Base-by-base conservation (phyloP, 2,329 filamentous ascomycete genomes). In the Trichophyton equinum region DNA sequence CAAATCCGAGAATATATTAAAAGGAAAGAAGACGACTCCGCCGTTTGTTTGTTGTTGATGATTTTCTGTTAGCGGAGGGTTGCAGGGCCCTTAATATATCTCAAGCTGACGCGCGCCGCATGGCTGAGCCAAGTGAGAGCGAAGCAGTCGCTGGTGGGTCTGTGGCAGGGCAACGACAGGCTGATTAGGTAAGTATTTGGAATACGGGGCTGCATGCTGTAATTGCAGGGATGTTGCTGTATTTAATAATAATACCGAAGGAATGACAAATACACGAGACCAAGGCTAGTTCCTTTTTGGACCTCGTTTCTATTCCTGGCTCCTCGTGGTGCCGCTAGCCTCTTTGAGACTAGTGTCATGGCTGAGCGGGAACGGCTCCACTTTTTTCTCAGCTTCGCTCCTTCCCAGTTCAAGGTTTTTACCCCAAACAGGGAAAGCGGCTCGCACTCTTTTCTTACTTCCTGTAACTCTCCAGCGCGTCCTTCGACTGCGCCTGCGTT, bases 101-200 rank as follows among this genome's bases (percentile, higher is more conserved):
- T 55, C 27, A n/a, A 36, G 51, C 51, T 55, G 51, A 55, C 51
- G 51, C 51, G 51, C 51, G 30, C 51, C 51, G 51, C 51, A 55
- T 55, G 51, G 51, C 51, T 55, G 51, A 55, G 51, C 51, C 49
- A 9, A 15, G 13, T 22, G 13, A 25, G 13, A 13, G 22, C 13
- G 3, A 33, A 51, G 13, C 13, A 13, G 51, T 36, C 27, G 13
- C 11, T 8, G 20, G 46, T 51, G 46, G 46, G 51, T 55, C 51
- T 15, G 51, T 55, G 51, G 51, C 51, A 55, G 51, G 51, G 51
- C 51, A 55, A 15, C 15, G 40, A 44, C 40, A 18, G 33, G 40
- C 40, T n/a, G 40, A n/a, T 44, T 44, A 44, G 6, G 7, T 44
- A 44, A 51, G 25, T n/a, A 44, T 7, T 44, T n/a, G 15, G 6